Base-by-base conservation (phyloP, 2,329 filamentous ascomycete genomes). In the Pyrenochaeta sp. region DNA sequence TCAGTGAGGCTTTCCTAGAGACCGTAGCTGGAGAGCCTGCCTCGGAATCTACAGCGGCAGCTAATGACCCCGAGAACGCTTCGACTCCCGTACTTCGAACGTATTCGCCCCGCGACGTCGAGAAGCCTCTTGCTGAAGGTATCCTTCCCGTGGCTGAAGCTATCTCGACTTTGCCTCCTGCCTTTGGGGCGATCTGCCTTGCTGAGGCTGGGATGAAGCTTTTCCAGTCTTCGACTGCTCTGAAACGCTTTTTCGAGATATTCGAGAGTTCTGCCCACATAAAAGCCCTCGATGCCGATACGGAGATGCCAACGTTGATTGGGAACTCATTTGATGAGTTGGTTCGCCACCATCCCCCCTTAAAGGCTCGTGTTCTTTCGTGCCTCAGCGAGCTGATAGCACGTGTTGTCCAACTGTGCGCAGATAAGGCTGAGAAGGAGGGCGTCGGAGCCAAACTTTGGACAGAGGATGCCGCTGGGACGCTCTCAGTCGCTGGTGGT, bases 181-280 rank as follows among this genome's bases (percentile, higher is more conserved):
- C 94, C 2, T 90, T 99, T 68, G 94, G 94, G 61, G 93, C 95
- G 5, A 96, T 99, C 52, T 99, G 92, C 66, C 81, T 99, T 54
- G 97, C 97, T 68, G 90, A 91, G 61, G 84, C 87, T 28, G 95
- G 95, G 8, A 90, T 97, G 83, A 90, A 91, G 69, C 85, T 97
- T 73, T 96, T 99, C 69, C 88, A 92, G 56, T 86, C 88, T 0
- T 97, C 93, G 0, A 85, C 88, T 56, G 93, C 92, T 1, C 84
- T 99, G 44, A 89, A 93, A 55, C 91, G 88, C 66, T 98, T 93
- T 74, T 90, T 99, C 64, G 92, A 97, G 74, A 92, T 98, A n/a
- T 99, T 99, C 65, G 92, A 97, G 77, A 98, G 92, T 65, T 89
- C 93, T 2, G 85, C 88, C 15, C 96, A 99, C 77, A 88, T 99